Conservation (phyloP, 345 rosid genomes). For the Triadica sebifera region DNA sequence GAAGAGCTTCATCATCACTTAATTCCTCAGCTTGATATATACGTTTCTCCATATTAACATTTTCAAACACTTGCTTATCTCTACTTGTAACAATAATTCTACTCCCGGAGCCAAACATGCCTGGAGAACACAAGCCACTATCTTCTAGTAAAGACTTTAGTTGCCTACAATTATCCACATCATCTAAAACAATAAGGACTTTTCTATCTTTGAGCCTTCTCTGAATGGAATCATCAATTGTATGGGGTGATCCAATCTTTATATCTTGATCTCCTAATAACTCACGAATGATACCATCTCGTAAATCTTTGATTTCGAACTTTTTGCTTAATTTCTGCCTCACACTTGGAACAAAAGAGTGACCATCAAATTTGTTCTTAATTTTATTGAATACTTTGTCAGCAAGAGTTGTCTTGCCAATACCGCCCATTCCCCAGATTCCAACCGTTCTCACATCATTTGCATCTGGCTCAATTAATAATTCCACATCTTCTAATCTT, state of each 20-base stretch:
- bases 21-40: background rate
- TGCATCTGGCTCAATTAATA: background rate
- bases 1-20: background rate
- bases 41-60: background rate
- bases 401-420: conserved; percentile 4
- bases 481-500: background rate
- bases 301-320: background rate
- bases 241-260: background rate
- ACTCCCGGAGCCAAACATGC: background rate
- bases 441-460: background rate
- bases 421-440: conserved; percentile 13
- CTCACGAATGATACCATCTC: background rate
- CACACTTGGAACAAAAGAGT: too few relatives aligned
- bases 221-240: background rate
- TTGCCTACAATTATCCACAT: background rate
- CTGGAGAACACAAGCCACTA: background rate
- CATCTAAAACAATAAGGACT: background rate
- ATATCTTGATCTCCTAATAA: background rate
- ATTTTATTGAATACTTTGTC: background rate
- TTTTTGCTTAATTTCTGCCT: too few relatives aligned
- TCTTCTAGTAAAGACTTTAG: background rate
- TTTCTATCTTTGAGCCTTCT: background rate
- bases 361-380: too few relatives aligned
- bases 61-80: background rate
- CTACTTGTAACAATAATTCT: conserved; percentile 12